Evolutionary conservation across 345 rosid genomes (phyloP).

Genomic region (Eutrema heterophyllum): DNA sequence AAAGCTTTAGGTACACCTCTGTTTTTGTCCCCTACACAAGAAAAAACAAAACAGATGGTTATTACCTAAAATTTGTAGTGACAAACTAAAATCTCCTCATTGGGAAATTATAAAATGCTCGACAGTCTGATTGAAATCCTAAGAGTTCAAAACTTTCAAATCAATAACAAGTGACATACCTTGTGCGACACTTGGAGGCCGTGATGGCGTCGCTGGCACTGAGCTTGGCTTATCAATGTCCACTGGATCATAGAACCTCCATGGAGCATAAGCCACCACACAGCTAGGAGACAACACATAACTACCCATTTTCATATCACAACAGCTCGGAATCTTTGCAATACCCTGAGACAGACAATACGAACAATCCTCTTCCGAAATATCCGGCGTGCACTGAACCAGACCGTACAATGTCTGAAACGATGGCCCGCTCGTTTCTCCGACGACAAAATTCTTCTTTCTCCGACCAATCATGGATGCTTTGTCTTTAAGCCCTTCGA

Average conservation of each 20-base stretch:
- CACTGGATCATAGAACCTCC: constrained; percentile 28
- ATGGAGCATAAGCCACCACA: constrained; percentile 26
- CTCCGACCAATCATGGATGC: constrained; percentile 15
- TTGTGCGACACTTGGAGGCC: constrained; percentile 5
- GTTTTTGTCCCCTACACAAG: constrained; percentile 5
- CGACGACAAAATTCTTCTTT: constrained; percentile 28
- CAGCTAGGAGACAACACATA: constrained; percentile 39
- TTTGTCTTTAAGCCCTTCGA: constrained; percentile 16
- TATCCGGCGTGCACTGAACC: constrained; percentile 57
- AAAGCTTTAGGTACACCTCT: constrained; percentile 19
- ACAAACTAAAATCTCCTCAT: not conserved
- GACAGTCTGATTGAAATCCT: not conserved
- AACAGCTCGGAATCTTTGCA: constrained; percentile 21
- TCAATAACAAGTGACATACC: constrained; percentile 5
- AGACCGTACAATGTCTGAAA: constrained; percentile 26
- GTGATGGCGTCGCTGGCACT: constrained; percentile 9
- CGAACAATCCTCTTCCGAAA: constrained; percentile 34
- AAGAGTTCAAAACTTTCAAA: not conserved
- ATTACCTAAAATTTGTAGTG: not conserved
- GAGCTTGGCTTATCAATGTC: constrained; percentile 16
- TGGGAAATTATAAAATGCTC: not conserved
- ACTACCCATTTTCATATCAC: constrained; percentile 32
- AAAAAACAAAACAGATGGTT: not conserved
- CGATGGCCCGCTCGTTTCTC: not conserved
- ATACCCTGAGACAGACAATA: constrained; percentile 30